Percentiles rank a stretch among this genome's conserved stretches.
Conservation (phyloP, 2,329 filamentous ascomycete genomes). For the Venturia pyrina region DNA sequence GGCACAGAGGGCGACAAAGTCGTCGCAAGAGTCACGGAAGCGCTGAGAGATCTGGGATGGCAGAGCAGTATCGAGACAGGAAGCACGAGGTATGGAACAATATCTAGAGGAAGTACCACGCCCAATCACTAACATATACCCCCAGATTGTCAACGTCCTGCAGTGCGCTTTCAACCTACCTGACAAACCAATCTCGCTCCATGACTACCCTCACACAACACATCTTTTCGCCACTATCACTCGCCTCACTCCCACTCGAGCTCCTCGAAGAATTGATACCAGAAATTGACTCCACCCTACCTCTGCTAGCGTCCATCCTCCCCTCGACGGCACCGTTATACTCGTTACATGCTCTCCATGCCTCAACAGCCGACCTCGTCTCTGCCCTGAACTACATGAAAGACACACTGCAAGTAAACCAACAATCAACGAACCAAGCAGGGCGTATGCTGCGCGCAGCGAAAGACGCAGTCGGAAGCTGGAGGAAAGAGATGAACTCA, state of each 20-base stretch:
- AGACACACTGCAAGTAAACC: slow-evolving; percentile 88
- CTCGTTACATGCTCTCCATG: slow-evolving; percentile 55
- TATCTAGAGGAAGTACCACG: neutral
- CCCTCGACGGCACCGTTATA: slow-evolving; percentile 47
- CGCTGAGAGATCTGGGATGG: slow-evolving; percentile 61
- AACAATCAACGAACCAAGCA: slow-evolving; percentile 76
- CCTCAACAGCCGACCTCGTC: slow-evolving; percentile 59
- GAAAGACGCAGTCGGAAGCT: slow-evolving; percentile 75
- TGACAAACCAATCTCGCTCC: slow-evolving; percentile 64
- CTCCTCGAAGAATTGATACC: slow-evolving; percentile 61
- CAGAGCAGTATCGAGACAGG: slow-evolving; percentile 64
- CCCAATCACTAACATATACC: neutral
- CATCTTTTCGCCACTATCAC: slow-evolving; percentile 59
- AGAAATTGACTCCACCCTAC: slow-evolving; percentile 53
- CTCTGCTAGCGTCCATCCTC: slow-evolving; percentile 49
- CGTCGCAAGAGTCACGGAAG: slow-evolving; percentile 57
- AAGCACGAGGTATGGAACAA: slow-evolving; percentile 51
- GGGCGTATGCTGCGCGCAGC: slow-evolving; percentile 69
- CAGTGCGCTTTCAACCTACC: slow-evolving; percentile 62
- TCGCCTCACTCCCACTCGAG: slow-evolving; percentile 51
- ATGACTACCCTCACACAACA: slow-evolving; percentile 64
- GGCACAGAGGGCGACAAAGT: slow-evolving; percentile 53
- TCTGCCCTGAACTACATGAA: slow-evolving; percentile 76
- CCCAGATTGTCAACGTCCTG: slow-evolving; percentile 64
- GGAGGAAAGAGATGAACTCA: slow-evolving; percentile 71